Percentiles rank a stretch among this genome's conserved stretches.
Conservation (phyloP, 768 basidiomycete genomes). For the Boletus sp. region DNA sequence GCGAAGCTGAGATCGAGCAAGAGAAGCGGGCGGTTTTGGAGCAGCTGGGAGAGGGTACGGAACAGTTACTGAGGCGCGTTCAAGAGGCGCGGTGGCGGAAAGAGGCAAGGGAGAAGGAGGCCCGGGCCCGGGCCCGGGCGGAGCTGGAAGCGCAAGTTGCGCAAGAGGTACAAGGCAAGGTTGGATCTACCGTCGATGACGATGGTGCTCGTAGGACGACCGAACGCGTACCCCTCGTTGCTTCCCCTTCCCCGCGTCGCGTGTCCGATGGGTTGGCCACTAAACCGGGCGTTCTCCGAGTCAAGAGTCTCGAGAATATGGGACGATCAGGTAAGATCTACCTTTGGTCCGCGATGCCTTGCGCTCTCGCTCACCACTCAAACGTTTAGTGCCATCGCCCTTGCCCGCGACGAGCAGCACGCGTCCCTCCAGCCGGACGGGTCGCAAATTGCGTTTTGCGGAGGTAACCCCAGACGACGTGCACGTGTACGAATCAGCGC, state of each 20-base stretch:
- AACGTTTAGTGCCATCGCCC: conserved; percentile 37
- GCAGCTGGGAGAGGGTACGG: conserved; percentile 65
- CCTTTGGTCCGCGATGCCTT: no score
- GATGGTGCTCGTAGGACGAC: not conserved
- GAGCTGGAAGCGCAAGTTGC: not conserved
- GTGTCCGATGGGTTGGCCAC: conserved; percentile 10
- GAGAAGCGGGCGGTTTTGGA: conserved; percentile 67
- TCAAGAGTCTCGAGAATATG: conserved; percentile 31
- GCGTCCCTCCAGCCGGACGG: conserved; percentile 55
- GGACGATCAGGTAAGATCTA: conserved; percentile 16
- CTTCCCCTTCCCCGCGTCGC: conserved; percentile 11
- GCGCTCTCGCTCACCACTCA: not conserved
- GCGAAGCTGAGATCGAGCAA: conserved; percentile 61
- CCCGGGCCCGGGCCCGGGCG: not conserved
- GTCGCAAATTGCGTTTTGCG: conserved; percentile 67
- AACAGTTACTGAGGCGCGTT: conserved; percentile 50
- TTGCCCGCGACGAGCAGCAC: conserved; percentile 47
- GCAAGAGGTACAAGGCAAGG: not conserved
- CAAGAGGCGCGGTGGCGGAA: conserved; percentile 21
- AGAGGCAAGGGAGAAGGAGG: conserved; percentile 1
- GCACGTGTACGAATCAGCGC: conserved; percentile 79
- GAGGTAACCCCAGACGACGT: conserved; percentile 72
- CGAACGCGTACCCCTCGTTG: not conserved
- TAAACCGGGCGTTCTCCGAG: conserved; percentile 25
- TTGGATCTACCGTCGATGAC: not conserved